Evolutionary conservation across 352 stramenopile species (phyloP).

Genomic region (Phytophthora meadii): DNA sequence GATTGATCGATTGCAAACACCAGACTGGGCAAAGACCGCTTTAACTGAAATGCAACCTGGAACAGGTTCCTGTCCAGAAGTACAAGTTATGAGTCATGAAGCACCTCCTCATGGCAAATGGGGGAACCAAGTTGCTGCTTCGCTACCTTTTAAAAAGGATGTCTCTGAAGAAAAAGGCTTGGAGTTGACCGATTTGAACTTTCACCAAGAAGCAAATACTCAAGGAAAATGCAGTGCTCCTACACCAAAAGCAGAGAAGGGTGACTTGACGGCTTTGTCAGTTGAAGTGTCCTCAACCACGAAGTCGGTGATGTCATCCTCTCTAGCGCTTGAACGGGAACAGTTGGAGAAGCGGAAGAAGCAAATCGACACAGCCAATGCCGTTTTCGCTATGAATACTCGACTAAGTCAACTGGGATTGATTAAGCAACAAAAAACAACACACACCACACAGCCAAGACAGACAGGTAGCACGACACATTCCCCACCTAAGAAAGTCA

Average conservation of each 20-base stretch:
- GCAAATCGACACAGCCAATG: conserved; percentile 77
- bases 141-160: conserved; percentile 1
- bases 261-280: conserved; percentile 43
- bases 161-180: neutral
- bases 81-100: conserved; percentile 2
- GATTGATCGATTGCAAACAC: conserved; percentile 68
- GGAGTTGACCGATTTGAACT: neutral
- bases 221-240: neutral
- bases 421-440: conserved; percentile 26
- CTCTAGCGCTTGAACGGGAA: conserved; percentile 71
- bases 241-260: conserved; percentile 11
- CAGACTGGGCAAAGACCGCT: conserved; percentile 61
- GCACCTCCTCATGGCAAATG: conserved; percentile 27
- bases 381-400: conserved; percentile 78
- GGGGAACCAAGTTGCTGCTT: conserved; percentile 11
- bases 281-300: conserved; percentile 28
- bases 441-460: conserved; percentile 6
- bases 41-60: conserved; percentile 4
- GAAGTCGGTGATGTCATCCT: conserved; percentile 30
- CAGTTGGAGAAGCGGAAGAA: conserved; percentile 76
- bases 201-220: neutral
- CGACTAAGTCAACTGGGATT: conserved; percentile 70
- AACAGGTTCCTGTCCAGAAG: conserved; percentile 5
- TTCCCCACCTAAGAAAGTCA: conserved; percentile 3
- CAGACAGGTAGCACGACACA: neutral